Evolutionary conservation across 2,329 filamentous ascomycete species (phyloP), one percentile per base, ranked within the genome.

Genomic region (Diaporthe vaccinii): DNA sequence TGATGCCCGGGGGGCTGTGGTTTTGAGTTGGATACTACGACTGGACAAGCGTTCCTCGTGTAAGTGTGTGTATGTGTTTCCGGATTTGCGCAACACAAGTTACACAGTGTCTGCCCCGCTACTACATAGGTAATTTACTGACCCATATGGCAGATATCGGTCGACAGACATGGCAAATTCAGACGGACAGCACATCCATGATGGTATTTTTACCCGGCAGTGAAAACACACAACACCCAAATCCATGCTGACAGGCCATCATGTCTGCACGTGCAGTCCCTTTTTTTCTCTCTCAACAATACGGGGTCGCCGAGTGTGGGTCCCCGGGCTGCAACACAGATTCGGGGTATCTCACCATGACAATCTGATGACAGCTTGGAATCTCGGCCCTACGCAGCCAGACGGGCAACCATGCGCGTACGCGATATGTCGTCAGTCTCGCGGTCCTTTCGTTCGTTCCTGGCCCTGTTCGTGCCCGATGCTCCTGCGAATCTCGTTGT

Each of bases 281-380:
- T 53, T 46, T 44, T 62, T 22, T 31, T 28, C 7, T 10, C 34
- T 17, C 22, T 20, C 31, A 39, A 25, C 46, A 39, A 68, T 3
- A 68, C 65, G 65, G 65, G 65, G 46, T 68, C 31, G 65, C 65
- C 65, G 65, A 68, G 7, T 53, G 65, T 53, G 65, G 65, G 65
- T 53, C 65, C 31, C 65, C 65, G 65, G 65, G 15, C 31, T 53
- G 46, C 46, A 53, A 68, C 46, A n/a, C 22, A 49, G 65, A 68
- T 68, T 68, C 65, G 65, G 65, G 65, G 14, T 39, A 53, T 68
- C 65, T 68, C 46, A 53, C 46, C 65, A 53, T 68, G 65, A 39
- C 46, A 68, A 68, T 53, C 65, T 68, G 65, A 39, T 53, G 65
- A 53, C 65, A 68, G 46, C 65, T 53, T 34, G 65, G 46, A 25